Evolutionary conservation across 805 yeast species (phyloP), one percentile per base, ranked within the genome.

Genomic region (Vanderwaltozyma verrucispora): DNA sequence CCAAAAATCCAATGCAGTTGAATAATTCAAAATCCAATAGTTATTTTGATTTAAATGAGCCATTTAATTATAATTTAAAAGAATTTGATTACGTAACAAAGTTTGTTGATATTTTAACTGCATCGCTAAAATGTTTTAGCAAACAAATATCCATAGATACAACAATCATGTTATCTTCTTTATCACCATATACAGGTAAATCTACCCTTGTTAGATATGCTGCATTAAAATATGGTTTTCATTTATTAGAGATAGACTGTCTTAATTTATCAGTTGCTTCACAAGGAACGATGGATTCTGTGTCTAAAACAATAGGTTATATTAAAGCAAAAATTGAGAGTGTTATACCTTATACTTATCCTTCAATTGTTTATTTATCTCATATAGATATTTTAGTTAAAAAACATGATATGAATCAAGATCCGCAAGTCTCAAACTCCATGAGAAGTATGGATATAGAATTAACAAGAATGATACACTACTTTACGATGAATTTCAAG

Each of bases 151-250:
- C 33, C 8, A 21, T 36, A 9, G 70, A 68, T 33, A 78, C 94
- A 0, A 69, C 85, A 0, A 61, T 87, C 0, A 53, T 87, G 19
- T 54, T 92, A 17, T 73, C 71, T 35, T 84, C 96, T 3, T 62
- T 75, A 48, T 71, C 77, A 23, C 65, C 94, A 37, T 86, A 82
- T 8, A 75, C 83, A 6, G 98, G 98, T 0, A 89, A 89, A 51
- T 54, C 81, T 0, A 74, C 80, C 0, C 50, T 83, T 18, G 74
- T 85, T 0, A 57, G 69, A 35, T 72, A 73, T 38, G 51, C 76
- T 2, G 68, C 83, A 0, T 55, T 63, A 8, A 72, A 72, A 23
- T 55, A 78, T 23, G 95, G 96, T 0, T 57, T 77, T 8, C 80
- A 82, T 44, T 56, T 80, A 7, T 60, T 80, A 23, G 81, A 74